Evolutionary conservation across 1,284 basidiomycete species (phyloP).

Genomic region (Puccinia polysora): DNA sequence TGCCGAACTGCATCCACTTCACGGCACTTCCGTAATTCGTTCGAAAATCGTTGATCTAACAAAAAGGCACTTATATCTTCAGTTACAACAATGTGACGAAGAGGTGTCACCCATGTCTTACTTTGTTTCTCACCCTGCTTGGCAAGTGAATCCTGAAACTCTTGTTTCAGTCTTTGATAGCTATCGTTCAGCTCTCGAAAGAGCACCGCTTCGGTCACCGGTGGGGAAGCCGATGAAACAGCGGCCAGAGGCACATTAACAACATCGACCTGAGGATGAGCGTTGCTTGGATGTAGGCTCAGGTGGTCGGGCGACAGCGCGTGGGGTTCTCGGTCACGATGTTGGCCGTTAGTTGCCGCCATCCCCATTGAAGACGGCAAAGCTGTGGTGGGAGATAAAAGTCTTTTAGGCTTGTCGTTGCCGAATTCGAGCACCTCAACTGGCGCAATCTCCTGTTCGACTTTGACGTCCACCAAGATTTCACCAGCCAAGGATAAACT

Average conservation of each 20-base stretch:
- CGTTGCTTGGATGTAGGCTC: no score
- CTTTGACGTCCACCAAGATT: constrained; percentile 26
- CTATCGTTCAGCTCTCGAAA: background rate
- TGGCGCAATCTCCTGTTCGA: constrained; percentile 8
- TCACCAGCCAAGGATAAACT: constrained; percentile 20
- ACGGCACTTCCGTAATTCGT: background rate
- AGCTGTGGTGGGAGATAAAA: background rate
- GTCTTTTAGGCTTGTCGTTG: background rate
- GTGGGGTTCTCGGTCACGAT: no score
- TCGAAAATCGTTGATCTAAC: background rate
- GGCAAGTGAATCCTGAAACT: background rate
- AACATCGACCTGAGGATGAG: no score
- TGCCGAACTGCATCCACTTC: background rate
- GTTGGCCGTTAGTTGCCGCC: background rate
- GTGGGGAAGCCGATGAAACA: background rate
- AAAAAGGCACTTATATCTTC: background rate
- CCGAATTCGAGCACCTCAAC: background rate
- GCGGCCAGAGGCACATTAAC: no score
- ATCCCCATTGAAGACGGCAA: background rate
- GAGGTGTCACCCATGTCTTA: background rate
- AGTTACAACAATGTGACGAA: background rate
- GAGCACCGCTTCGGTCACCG: background rate
- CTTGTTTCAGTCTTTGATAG: background rate
- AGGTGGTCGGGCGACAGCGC: no score
- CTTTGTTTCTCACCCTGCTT: constrained; percentile 2